phyloP scores from a whole-genome alignment of 2,329 filamentous ascomycete genomes.

The Lachnellula cervina region DNA sequence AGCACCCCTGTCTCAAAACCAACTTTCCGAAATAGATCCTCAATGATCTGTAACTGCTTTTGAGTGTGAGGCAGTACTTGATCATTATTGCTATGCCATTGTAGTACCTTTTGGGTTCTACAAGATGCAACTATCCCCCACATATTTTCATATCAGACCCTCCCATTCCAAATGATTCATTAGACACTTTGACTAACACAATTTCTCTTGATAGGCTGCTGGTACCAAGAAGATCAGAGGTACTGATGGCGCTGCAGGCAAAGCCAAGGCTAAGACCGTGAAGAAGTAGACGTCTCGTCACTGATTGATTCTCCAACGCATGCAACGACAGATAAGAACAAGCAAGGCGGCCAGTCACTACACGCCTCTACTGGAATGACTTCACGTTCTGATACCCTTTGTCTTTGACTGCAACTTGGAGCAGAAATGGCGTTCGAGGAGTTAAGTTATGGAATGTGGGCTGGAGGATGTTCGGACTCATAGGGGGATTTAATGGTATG shows the following conservation, averaged over 20 bases:
- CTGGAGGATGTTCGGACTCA: conserved; percentile 2
- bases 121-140: neutral
- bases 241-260: conserved; percentile 22
- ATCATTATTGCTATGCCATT: neutral
- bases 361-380: conserved; percentile 16
- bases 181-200: conserved; percentile 7
- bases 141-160: neutral
- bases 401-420: conserved; percentile 12
- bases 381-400: conserved; percentile 18
- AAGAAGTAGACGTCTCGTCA: conserved; percentile 22
- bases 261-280: conserved; percentile 14
- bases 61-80: conserved; percentile 3
- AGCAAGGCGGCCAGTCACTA: conserved; percentile 11
- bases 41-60: conserved; percentile 4
- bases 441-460: conserved; percentile 4
- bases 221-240: conserved; percentile 36
- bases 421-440: conserved; percentile 22
- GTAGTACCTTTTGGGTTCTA: neutral
- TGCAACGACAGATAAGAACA: conserved; percentile 10
- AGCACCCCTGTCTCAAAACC: conserved; percentile 17
- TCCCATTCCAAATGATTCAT: neutral
- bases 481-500: conserved; percentile 12
- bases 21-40: conserved; percentile 10
- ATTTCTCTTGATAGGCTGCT: conserved; percentile 27
- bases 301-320: conserved; percentile 15